phyloP scores from a whole-genome alignment of 371 early-diverging fungal species.

The Mucor sp. region DNA sequence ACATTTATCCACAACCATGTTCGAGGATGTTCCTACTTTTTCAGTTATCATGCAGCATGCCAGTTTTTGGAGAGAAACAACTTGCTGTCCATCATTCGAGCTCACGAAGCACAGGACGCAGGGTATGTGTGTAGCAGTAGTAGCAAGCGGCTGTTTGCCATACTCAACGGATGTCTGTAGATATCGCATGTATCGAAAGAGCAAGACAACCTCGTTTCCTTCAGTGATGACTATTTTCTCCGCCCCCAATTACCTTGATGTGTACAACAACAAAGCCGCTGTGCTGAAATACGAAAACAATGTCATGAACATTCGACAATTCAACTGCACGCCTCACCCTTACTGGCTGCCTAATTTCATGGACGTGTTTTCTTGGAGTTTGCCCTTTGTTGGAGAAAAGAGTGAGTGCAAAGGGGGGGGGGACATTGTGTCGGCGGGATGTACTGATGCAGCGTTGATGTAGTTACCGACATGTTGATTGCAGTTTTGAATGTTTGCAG shows the following conservation, averaged over 20 bases:
- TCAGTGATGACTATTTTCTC: slow-evolving; percentile 97
- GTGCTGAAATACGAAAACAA: slow-evolving; percentile 96
- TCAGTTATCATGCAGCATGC: slow-evolving; percentile 88
- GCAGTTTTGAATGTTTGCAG: slow-evolving; percentile 91
- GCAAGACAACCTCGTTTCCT: slow-evolving; percentile 93
- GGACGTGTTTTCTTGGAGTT: slow-evolving; percentile 98
- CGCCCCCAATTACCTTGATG: slow-evolving; percentile 97
- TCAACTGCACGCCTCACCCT: slow-evolving; percentile 88
- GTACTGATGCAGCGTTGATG: neutral
- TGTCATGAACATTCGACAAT: slow-evolving; percentile 96
- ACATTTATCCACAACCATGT: slow-evolving; percentile 90
- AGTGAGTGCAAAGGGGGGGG: too few species aligned
- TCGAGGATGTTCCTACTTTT: slow-evolving; percentile 94
- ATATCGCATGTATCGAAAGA: slow-evolving; percentile 96
- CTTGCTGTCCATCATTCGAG: slow-evolving; percentile 92
- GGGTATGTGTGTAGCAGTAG: slow-evolving; percentile 55
- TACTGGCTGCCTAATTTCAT: slow-evolving; percentile 97
- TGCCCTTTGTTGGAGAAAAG: slow-evolving; percentile 99
- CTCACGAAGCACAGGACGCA: slow-evolving; percentile 98
- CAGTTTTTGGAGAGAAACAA: slow-evolving; percentile 94
- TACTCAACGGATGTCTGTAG: neutral
- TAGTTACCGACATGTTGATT: slow-evolving; percentile 94
- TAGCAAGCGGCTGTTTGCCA: neutral
- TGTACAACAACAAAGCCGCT: slow-evolving; percentile 99
- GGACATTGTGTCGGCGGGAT: neutral